These are phyloP conservation scores for Pichia californica DNA, from an alignment of 805 yeast genomes.

Conservation along the genomic window DNA sequence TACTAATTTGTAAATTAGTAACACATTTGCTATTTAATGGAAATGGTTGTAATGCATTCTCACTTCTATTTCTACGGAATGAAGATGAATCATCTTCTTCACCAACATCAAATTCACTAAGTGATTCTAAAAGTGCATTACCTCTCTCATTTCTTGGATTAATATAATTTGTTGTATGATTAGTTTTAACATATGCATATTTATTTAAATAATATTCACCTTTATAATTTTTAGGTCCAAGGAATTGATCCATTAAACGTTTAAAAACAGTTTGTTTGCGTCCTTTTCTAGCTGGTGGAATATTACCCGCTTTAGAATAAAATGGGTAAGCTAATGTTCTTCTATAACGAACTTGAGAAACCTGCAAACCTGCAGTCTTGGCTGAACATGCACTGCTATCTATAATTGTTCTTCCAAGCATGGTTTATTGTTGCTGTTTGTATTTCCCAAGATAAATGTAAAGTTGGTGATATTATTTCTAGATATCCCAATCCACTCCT, in stretches of 20 bases:
- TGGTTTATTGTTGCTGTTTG: neutral
- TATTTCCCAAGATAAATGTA: too few species aligned
- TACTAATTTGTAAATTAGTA: slow-evolving; percentile 57
- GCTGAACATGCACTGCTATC: slow-evolving; percentile 7
- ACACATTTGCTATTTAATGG: slow-evolving; percentile 65
- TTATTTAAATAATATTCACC: slow-evolving; percentile 78
- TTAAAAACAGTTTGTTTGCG: slow-evolving; percentile 48
- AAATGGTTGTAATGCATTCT: slow-evolving; percentile 61
- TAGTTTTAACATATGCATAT: slow-evolving; percentile 58
- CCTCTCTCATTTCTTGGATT: slow-evolving; percentile 48
- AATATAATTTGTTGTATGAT: slow-evolving; percentile 69
- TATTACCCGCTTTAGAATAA: slow-evolving; percentile 39
- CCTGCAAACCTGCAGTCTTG: slow-evolving; percentile 24
- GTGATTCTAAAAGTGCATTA: slow-evolving; percentile 19
- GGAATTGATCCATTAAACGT: slow-evolving; percentile 60
- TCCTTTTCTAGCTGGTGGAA: slow-evolving; percentile 30
- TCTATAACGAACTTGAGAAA: slow-evolving; percentile 42
- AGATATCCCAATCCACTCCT: neutral
- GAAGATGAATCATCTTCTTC: slow-evolving; percentile 17
- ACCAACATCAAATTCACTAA: slow-evolving; percentile 11
- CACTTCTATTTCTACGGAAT: slow-evolving; percentile 9
- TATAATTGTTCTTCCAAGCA: slow-evolving; percentile 5
- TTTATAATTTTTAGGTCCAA: slow-evolving; percentile 78
- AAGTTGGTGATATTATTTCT: neutral
- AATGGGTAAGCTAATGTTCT: slow-evolving; percentile 50